A percentile compares a stretch with the other conserved stretches of the same genome.
These are phyloP conservation scores for Tolypocladium tropicale DNA, from an alignment of 2,329 filamentous ascomycete species.

Conservation along the genomic window DNA sequence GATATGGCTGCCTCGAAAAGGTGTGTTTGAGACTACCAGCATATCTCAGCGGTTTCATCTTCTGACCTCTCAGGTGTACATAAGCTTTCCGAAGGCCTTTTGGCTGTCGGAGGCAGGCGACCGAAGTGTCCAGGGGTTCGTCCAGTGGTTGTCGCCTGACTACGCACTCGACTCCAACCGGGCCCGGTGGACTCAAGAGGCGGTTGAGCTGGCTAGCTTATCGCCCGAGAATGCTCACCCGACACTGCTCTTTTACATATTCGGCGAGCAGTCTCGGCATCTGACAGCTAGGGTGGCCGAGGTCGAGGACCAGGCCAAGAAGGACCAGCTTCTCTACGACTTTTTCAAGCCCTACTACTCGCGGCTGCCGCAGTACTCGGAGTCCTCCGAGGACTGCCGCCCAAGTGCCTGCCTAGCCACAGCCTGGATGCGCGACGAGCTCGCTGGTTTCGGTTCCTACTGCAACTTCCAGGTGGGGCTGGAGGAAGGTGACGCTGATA, in stretches of 20 bases:
- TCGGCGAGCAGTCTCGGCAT: constrained; percentile 49
- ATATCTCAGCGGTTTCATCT: not conserved
- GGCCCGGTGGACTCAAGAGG: constrained; percentile 62
- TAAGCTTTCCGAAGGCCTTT: constrained; percentile 66
- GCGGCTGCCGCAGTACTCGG: constrained; percentile 56
- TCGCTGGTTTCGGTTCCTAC: constrained; percentile 76
- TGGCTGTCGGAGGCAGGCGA: constrained; percentile 45
- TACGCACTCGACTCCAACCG: constrained; percentile 57
- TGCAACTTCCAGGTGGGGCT: constrained; percentile 75
- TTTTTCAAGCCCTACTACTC: constrained; percentile 76
- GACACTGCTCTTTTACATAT: constrained; percentile 76
- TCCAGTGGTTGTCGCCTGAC: constrained; percentile 61
- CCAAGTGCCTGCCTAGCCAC: constrained; percentile 59
- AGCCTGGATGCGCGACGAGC: constrained; percentile 66
- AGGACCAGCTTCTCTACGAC: constrained; percentile 42
- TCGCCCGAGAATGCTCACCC: constrained; percentile 52
- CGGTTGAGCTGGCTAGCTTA: constrained; percentile 65
- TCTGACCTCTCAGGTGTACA: constrained; percentile 32
- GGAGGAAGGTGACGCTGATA: constrained; percentile 58
- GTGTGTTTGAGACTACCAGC: constrained; percentile 22
- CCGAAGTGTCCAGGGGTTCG: constrained; percentile 51
- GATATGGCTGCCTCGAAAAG: constrained; percentile 65
- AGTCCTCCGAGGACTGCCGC: constrained; percentile 42
- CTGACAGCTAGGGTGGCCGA: constrained; percentile 36
- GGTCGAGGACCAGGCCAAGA: constrained; percentile 32